A percentile compares a stretch with the other conserved stretches of the same genome.
Evolutionary conservation across 2,329 filamentous ascomycete species (phyloP).

Genomic region (Talaromyces sp.): DNA sequence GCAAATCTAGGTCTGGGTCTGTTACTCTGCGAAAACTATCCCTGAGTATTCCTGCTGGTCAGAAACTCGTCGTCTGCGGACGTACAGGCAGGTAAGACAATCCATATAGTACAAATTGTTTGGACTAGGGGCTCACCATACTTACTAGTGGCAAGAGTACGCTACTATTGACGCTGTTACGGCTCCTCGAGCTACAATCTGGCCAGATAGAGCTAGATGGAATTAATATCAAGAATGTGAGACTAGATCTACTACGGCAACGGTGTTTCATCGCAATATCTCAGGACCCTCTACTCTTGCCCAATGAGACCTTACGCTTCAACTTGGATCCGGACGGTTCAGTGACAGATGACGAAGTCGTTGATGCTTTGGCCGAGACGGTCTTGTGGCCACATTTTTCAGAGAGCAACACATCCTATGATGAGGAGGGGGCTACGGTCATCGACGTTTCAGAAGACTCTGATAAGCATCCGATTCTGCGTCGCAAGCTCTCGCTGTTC

Average conservation of each 20-base stretch:
- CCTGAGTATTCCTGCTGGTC: conserved; percentile 8
- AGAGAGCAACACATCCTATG: neutral
- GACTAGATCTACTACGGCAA: conserved; percentile 4
- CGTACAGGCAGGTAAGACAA: conserved; percentile 16
- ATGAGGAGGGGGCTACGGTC: neutral
- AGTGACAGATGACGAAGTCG: neutral
- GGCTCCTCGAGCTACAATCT: conserved; percentile 10
- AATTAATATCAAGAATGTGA: conserved; percentile 10
- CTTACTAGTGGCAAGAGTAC: conserved; percentile 14
- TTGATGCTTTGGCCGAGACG: neutral
- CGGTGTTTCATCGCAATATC: conserved; percentile 14
- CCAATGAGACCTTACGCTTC: conserved; percentile 10
- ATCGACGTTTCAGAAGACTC: neutral
- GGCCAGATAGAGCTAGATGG: conserved; percentile 14
- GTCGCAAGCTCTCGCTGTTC: conserved; percentile 6
- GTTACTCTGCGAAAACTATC: conserved; percentile 2
- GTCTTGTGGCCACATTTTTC: conserved; percentile 6
- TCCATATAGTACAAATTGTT: neutral
- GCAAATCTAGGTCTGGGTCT: neutral
- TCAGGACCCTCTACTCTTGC: conserved; percentile 14
- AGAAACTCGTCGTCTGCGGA: conserved; percentile 15
- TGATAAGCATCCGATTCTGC: neutral
- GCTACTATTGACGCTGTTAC: neutral
- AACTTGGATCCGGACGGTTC: conserved; percentile 1
- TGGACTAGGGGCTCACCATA: neutral